phyloP scores from a whole-genome alignment of 2,329 filamentous ascomycete species.

The Kalmusia sp. region DNA sequence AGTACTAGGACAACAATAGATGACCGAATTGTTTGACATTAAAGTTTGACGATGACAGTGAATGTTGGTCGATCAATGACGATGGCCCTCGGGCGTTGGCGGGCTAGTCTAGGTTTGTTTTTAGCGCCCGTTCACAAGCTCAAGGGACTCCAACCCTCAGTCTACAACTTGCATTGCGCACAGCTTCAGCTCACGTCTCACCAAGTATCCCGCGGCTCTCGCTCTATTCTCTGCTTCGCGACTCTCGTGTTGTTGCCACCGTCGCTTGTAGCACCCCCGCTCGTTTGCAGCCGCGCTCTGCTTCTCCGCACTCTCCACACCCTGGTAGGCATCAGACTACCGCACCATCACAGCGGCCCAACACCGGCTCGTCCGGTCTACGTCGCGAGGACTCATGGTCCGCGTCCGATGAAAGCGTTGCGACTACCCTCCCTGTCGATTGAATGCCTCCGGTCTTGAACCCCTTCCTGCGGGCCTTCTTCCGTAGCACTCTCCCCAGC shows the following conservation, averaged over 20 bases:
- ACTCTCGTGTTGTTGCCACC: background rate
- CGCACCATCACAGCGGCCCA: background rate
- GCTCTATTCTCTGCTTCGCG: background rate
- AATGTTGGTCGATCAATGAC: background rate
- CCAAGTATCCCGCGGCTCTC: background rate
- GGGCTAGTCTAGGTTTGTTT: too few species aligned
- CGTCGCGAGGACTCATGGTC: constrained; percentile 36
- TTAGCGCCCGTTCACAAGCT: constrained; percentile 6
- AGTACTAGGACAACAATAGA: too few species aligned
- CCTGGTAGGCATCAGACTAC: constrained; percentile 32
- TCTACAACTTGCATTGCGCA: constrained; percentile 1
- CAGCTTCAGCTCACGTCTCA: background rate
- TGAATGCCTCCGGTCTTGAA: constrained; percentile 96
- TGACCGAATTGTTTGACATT: background rate
- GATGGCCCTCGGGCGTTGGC: background rate
- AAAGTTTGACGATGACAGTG: too few species aligned
- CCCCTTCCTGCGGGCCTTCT: constrained; percentile 97
- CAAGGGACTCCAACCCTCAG: background rate
- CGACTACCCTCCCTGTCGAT: constrained; percentile 48
- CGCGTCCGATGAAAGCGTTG: constrained; percentile 22
- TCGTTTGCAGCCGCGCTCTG: constrained; percentile 11
- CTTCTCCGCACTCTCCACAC: constrained; percentile 23
- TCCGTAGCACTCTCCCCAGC: constrained; percentile 88
- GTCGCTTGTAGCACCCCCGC: background rate
- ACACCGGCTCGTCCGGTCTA: constrained; percentile 28